A percentile compares a stretch with the other conserved stretches of the same genome.
Evolutionary conservation across 257 asterid genomes (phyloP).

Genomic region (Cruciata laevipes): DNA sequence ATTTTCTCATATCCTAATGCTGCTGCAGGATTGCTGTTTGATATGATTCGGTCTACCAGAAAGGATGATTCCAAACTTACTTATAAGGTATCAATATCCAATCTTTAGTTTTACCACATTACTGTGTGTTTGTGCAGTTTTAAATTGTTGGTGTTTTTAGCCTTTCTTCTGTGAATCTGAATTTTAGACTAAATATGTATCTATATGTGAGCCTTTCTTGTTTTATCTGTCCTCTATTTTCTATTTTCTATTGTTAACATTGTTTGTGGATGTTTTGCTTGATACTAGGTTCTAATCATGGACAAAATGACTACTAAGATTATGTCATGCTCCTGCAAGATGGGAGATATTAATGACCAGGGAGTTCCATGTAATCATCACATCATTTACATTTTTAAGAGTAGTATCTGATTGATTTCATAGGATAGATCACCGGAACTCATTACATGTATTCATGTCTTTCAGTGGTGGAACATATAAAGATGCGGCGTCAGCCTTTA

Average conservation of each 20-base stretch:
- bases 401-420: not conserved
- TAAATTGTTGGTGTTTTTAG: not conserved
- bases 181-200: too few species aligned
- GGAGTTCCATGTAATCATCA: constrained; percentile 97
- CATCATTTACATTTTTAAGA: constrained; percentile 37
- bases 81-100: constrained; percentile 66
- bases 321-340: constrained; percentile 93
- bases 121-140: not conserved
- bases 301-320: constrained; percentile 87
- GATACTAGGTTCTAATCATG: constrained; percentile 87
- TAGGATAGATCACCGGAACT: constrained; percentile 12
- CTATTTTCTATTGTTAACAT: not conserved
- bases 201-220: too few species aligned
- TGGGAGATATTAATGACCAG: constrained; percentile 96
- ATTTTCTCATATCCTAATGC: not conserved
- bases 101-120: not conserved
- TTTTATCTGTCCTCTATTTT: not conserved
- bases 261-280: constrained; percentile 22
- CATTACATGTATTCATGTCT: constrained; percentile 22
- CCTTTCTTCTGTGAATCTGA: not conserved
- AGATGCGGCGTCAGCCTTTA: constrained; percentile 88
- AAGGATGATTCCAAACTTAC: constrained; percentile 80
- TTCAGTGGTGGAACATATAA: constrained; percentile 99
- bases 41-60: constrained; percentile 93
- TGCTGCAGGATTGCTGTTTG: constrained; percentile 68